Evolutionary conservation across 805 yeast genomes (phyloP).

Genomic region (Lipomyces yamadae): DNA sequence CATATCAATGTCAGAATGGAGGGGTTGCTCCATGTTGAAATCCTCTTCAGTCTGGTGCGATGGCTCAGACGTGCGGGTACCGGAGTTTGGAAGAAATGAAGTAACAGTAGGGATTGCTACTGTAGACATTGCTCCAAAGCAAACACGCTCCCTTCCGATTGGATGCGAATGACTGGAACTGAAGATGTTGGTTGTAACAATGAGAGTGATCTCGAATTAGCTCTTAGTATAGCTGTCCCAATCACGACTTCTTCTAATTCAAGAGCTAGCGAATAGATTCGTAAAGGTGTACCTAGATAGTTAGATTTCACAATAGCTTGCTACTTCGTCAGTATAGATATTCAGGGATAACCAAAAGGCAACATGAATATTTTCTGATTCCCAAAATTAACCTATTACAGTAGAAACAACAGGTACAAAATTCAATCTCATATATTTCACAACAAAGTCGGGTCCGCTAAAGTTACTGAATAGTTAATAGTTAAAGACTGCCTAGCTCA

Average conservation of each 20-base stretch:
- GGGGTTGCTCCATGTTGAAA: slow-evolving; percentile 9
- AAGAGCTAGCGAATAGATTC: neutral
- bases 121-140: neutral
- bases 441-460: neutral
- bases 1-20: slow-evolving; percentile 24
- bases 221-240: neutral
- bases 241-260: neutral
- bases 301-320: neutral
- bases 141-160: neutral
- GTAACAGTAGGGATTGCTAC: slow-evolving; percentile 11
- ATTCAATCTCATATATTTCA: neutral
- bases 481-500: neutral
- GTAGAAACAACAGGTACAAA: neutral
- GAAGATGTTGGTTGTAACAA: neutral
- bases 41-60: neutral
- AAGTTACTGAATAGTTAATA: neutral
- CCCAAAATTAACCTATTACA: neutral
- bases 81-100: neutral
- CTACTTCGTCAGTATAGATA: neutral
- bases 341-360: neutral
- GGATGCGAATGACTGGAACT: neutral
- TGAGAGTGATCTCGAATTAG: no score
- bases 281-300: neutral
- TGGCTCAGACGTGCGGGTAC: neutral
- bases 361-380: neutral